A percentile compares a stretch with the other conserved stretches of the same genome.
phyloP scores from a whole-genome alignment of 345 rosid species.

The Hibiscus trionum region DNA sequence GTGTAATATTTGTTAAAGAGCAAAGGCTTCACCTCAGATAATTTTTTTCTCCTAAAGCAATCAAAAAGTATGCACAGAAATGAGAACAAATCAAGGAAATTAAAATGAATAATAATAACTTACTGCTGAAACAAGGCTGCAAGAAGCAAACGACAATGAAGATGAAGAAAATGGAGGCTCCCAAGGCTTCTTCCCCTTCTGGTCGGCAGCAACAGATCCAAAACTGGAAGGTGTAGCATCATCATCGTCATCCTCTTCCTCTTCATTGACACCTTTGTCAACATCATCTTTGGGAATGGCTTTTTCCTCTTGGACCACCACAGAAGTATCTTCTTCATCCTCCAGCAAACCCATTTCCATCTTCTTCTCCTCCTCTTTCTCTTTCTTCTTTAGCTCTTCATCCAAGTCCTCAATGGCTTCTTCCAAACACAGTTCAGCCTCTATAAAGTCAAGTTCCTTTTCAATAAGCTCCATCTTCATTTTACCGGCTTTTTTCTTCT shows the following conservation, averaged over 20 bases:
- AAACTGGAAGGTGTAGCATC: conserved; percentile 65
- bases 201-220: conserved; percentile 48
- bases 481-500: conserved; percentile 57
- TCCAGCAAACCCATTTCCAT: conserved; percentile 41
- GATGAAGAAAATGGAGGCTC: conserved; percentile 58
- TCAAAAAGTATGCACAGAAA: not conserved
- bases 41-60: not conserved
- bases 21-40: not conserved
- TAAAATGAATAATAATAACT: conserved; percentile 17
- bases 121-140: conserved; percentile 61
- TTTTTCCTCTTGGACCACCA: conserved; percentile 29
- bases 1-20: not conserved
- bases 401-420: conserved; percentile 89
- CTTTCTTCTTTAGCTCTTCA: conserved; percentile 52
- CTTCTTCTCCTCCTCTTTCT: conserved; percentile 59
- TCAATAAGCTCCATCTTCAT: conserved; percentile 49
- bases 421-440: conserved; percentile 79
- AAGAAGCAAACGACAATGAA: conserved; percentile 67
- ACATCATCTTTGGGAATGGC: conserved; percentile 26
- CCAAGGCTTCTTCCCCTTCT: conserved; percentile 37
- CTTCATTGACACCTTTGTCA: conserved; percentile 32
- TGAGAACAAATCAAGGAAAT: not conserved
- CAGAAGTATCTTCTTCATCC: conserved; percentile 34
- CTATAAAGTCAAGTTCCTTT: conserved; percentile 68
- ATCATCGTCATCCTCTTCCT: conserved; percentile 47